Evolutionary conservation across 441 rosid genomes (phyloP).

Genomic region (Flueggea neowawraea): DNA sequence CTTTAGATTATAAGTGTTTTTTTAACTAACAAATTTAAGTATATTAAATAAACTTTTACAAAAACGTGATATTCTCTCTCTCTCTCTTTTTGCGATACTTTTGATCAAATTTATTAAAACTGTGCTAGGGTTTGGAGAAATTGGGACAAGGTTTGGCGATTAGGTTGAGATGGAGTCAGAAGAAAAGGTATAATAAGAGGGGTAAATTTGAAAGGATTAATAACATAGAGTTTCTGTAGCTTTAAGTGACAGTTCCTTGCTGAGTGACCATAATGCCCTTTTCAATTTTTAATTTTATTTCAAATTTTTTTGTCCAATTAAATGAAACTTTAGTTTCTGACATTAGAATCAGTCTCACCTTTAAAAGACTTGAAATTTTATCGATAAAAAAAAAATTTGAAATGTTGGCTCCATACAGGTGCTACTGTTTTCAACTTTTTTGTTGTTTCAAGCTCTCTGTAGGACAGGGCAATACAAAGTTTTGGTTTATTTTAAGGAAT

Average conservation of each 20-base stretch:
- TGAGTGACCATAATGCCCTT: constrained; percentile 16
- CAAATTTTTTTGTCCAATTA: not conserved
- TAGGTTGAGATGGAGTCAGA: constrained; percentile 24
- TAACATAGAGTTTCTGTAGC: constrained; percentile 16
- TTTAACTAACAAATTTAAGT: too few species aligned
- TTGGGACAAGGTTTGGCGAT: constrained; percentile 11
- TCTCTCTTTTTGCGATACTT: too few species aligned
- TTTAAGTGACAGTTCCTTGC: constrained; percentile 29
- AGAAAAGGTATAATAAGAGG: not conserved
- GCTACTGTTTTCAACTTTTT: not conserved
- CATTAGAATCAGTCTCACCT: constrained; percentile 4
- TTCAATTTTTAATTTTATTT: not conserved
- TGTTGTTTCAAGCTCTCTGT: not conserved
- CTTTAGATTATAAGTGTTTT: too few species aligned
- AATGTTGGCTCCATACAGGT: constrained; percentile 1
- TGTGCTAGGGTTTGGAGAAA: not conserved
- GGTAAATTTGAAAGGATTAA: not conserved
- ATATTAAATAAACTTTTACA: too few species aligned
- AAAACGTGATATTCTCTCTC: too few species aligned
- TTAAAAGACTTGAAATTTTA: not conserved
- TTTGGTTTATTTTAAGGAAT: too few species aligned
- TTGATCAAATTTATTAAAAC: too few species aligned
- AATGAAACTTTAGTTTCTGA: constrained; percentile 7
- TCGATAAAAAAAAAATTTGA: not conserved
- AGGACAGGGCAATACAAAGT: too few species aligned